phyloP scores from a whole-genome alignment of 768 basidiomycete genomes.

The Termitomyces sp. region DNA sequence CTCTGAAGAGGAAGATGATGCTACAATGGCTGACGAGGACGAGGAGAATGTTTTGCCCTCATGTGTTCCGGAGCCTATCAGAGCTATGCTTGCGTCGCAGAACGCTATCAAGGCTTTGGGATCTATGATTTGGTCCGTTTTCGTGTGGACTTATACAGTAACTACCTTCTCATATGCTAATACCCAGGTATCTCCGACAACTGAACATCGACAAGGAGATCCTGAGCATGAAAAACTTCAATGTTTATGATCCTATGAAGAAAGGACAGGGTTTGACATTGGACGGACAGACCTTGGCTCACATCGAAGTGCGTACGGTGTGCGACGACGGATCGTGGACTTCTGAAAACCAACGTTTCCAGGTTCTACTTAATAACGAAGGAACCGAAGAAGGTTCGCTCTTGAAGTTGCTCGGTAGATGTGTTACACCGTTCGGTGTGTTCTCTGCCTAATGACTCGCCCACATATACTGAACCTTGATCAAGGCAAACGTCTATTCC shows the following conservation, averaged over 20 bases:
- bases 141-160: slow-evolving; percentile 15
- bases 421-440: slow-evolving; percentile 89
- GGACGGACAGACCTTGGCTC: slow-evolving; percentile 93
- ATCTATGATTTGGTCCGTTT: slow-evolving; percentile 79
- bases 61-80: slow-evolving; percentile 68
- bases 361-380: slow-evolving; percentile 90
- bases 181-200: slow-evolving; percentile 74
- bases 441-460: slow-evolving; percentile 1
- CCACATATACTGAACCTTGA: slow-evolving; percentile 8
- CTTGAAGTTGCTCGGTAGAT: slow-evolving; percentile 75
- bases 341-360: slow-evolving; percentile 3
- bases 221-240: slow-evolving; percentile 95
- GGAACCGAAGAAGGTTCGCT: slow-evolving; percentile 91
- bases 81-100: slow-evolving; percentile 61
- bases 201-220: slow-evolving; percentile 97
- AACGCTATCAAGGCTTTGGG: slow-evolving; percentile 84
- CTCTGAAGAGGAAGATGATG: slow-evolving; percentile 37
- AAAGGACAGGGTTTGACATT: slow-evolving; percentile 81
- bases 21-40: slow-evolving; percentile 44
- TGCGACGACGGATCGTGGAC: neutral
- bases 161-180: slow-evolving; percentile 12
- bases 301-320: slow-evolving; percentile 72
- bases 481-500: slow-evolving; percentile 89
- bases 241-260: slow-evolving; percentile 94
- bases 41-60: slow-evolving; percentile 35